Evolutionary conservation across 805 yeast species (phyloP).

Genomic region (Pichia ethanolica): DNA sequence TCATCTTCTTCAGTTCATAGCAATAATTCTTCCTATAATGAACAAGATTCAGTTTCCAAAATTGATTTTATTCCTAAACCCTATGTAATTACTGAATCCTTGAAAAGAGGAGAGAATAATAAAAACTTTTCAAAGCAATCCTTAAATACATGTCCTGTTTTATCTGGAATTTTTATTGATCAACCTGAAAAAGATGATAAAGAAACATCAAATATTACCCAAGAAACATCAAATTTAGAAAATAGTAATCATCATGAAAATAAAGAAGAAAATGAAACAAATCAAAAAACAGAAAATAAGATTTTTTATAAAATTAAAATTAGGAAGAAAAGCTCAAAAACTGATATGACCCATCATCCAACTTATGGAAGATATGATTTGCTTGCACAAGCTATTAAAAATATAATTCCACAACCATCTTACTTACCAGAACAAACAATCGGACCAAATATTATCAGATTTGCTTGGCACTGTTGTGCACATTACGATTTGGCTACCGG

Average conservation of each 20-base stretch:
- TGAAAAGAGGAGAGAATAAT: constrained; percentile 1
- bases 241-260: background rate
- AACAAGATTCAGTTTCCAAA: background rate
- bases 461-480: constrained; percentile 87
- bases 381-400: constrained; percentile 31
- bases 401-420: constrained; percentile 27
- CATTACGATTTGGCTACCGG: constrained; percentile 53
- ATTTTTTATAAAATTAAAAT: constrained; percentile 24
- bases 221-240: no score
- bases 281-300: constrained; percentile 8
- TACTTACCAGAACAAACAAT: constrained; percentile 58
- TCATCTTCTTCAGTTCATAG: no score
- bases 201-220: background rate
- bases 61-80: constrained; percentile 11
- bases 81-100: constrained; percentile 7
- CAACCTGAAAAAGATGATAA: background rate
- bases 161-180: constrained; percentile 4
- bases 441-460: constrained; percentile 72
- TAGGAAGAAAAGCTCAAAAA: constrained; percentile 17
- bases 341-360: constrained; percentile 13
- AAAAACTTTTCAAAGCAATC: background rate
- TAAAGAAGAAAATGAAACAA: background rate
- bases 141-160: constrained; percentile 5
- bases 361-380: constrained; percentile 26
- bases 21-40: no score